Conservation (phyloP, 768 basidiomycete genomes). For the Auricularia sp. region DNA sequence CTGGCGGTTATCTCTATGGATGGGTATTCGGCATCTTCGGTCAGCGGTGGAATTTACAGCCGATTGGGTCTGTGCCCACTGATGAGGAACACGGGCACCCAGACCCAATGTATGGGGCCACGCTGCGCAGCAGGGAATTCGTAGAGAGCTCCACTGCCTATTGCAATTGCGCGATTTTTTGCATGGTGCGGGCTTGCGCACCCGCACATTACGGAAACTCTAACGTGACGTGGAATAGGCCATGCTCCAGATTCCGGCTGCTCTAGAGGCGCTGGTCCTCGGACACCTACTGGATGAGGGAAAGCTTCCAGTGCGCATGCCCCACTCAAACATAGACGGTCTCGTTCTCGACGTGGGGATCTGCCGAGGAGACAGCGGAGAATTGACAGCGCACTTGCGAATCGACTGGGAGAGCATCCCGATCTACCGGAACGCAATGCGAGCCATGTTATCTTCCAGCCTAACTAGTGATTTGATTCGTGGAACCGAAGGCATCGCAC, state of each 20-base stretch:
- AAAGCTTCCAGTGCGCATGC: neutral
- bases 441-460: neutral
- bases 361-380: neutral
- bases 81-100: neutral
- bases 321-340: neutral
- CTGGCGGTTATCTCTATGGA: neutral
- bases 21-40: neutral
- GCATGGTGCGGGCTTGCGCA: too few species aligned
- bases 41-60: neutral
- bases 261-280: too few species aligned
- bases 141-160: neutral
- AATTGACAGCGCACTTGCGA: too few species aligned
- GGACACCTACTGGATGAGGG: neutral
- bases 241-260: too few species aligned
- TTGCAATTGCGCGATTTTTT: too few species aligned
- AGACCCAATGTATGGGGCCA: neutral
- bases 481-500: too few species aligned
- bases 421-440: too few species aligned
- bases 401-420: too few species aligned
- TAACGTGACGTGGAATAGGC: too few species aligned
- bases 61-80: neutral
- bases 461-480: too few species aligned
- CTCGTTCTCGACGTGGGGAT: neutral
- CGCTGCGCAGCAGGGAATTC: neutral
- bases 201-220: too few species aligned